Base-by-base conservation (phyloP, 345 rosid species). In the Gossypium longicalyx region DNA sequence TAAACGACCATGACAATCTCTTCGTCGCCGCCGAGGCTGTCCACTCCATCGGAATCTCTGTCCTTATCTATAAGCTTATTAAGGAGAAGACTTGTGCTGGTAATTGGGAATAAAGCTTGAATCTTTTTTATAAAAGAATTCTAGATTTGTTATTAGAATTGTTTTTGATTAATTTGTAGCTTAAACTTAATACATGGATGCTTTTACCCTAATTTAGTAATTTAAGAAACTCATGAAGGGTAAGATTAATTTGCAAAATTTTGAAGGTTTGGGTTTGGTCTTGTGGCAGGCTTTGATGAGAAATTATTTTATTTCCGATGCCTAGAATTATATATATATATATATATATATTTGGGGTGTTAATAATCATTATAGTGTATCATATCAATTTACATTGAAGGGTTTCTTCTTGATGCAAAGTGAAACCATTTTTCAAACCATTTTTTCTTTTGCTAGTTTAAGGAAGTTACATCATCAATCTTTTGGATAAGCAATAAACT, bases 1-100 rank as follows among this genome's bases (percentile, higher is more conserved):
- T 96, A 16, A 89, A 91, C 81, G 99, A 96, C 71, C 99, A 96
- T 76, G 99, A 96, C 77, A 96, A 93, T 77, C 99, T 96, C 80
- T 96, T 96, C 76, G 97, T 93, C 12, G 99, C 99, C 44, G 94
- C 99, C 6, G 98, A 96, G 89, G 97, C 97, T 25, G 97, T 93
- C 16, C 99, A 96, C 82, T 93, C 98, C 43, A 83, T 96, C 16
- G 99, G 99, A 75, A 96, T 96, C 84, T 82, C 86, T 66, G 97
- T 95, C 67, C 96, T 95, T 47, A 95, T 93, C 29, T 95, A 95
- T 82, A 95, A 95, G 83, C 92, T 96, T 78, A 93, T 80, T 84
- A 93, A 91, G 84, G 99, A 96, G 84, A 96, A 83, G 81, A 93
- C 98, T 60, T 96, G 99, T 78, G 99, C 99, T 12, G 99, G 98